Evolutionary conservation across 23 red algal species (phyloP), one percentile per base, ranked within the genome.

Genomic region (Chondrus crispus): DNA sequence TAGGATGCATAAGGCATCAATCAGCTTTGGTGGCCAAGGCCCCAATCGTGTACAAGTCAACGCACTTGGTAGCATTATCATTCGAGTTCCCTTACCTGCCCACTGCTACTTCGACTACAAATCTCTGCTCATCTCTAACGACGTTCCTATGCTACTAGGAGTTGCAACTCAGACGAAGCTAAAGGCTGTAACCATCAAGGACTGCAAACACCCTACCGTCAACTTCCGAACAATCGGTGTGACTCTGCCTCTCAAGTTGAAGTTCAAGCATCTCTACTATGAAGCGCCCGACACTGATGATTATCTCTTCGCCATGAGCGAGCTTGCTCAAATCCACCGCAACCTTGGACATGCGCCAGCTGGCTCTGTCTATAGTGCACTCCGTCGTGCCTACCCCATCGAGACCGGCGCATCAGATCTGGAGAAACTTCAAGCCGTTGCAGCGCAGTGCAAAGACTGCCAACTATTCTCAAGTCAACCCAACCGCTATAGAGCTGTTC

Each of bases 291-390:
- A n/a, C 26, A n/a, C 60, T 13, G 60, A 66, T 7, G 60, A 66
- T 7, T 66, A 66, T 40, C 22, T 1, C 29, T 77, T 77, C 9
- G 43, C 71, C 32, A 77, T 9, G 11, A 37, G n/a, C 8, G 1
- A 77, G 19, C 11, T 77, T 1, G 71, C 71, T 9, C 71, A 46
- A 48, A 44, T 46, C 11, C 71, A 77, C 20, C 26, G 26, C 8
- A 77, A 77, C 44, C 37, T 77, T 44, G 71, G 44, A 46, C 71
- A 77, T 77, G 71, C 71, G 10, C 71, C 71, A 11, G 71, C 71
- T 46, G 71, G 71, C 24, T 1, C 37, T 77, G 71, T 38, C 10
- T 46, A 46, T 37, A 77, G 71, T 48, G 71, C 71, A 14, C 19
- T 77, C 8, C 8, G 44, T 46, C 71, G 1, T 24, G 37, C 71